phyloP scores from a whole-genome alignment of 805 yeast species.

The Candida berthetii region DNA sequence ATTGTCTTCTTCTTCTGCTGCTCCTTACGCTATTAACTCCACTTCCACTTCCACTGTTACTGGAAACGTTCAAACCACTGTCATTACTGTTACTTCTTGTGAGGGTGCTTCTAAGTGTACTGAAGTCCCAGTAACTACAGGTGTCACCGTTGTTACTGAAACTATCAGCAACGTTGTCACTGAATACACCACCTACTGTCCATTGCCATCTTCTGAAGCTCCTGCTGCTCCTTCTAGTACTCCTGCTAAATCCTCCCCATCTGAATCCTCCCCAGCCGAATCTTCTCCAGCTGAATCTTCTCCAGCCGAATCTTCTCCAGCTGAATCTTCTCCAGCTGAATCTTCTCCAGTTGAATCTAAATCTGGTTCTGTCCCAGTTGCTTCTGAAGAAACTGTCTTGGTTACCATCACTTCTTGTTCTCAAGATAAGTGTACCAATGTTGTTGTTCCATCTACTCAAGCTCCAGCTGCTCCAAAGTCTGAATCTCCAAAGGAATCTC shows the following conservation, averaged over 20 bases:
- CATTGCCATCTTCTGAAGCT: neutral
- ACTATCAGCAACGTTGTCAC: neutral
- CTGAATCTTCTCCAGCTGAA: neutral
- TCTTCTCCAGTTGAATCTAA: neutral
- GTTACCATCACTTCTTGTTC: neutral
- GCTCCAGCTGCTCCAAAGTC: too few species aligned
- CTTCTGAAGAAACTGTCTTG: neutral
- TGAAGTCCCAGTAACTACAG: neutral
- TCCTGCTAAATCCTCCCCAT: neutral
- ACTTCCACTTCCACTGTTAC: neutral
- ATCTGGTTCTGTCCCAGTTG: too few species aligned
- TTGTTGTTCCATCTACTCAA: neutral
- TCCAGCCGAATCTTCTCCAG: neutral
- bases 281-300: neutral
- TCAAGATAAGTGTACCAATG: neutral
- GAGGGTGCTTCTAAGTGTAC: neutral
- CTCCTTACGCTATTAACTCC: neutral
- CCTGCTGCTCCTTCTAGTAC: neutral
- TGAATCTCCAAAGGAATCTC: too few species aligned
- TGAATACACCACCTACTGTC: neutral
- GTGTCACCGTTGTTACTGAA: neutral
- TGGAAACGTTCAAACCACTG: neutral
- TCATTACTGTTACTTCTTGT: neutral
- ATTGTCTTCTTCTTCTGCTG: neutral
- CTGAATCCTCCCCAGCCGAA: neutral